Percentiles rank a stretch among this genome's conserved stretches.
phyloP scores from a whole-genome alignment of 345 rosid species.

The Lepidium sativum region DNA sequence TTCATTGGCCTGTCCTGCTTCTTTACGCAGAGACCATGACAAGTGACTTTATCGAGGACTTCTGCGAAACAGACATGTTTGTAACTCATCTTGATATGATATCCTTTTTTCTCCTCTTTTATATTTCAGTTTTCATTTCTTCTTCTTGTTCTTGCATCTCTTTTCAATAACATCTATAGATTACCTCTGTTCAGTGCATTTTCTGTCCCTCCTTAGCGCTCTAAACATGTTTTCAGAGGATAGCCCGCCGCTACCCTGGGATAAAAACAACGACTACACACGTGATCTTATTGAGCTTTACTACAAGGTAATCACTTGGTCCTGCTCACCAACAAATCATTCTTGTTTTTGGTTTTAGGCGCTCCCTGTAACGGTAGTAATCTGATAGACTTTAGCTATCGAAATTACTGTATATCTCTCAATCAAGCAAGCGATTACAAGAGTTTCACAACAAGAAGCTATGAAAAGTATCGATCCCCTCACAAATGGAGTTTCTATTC shows the following conservation, averaged over 20 bases:
- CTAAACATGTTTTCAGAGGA: conserved; percentile 75
- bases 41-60: conserved; percentile 85
- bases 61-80: conserved; percentile 79
- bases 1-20: conserved; percentile 90
- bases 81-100: conserved; percentile 77
- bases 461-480: too few relatives aligned
- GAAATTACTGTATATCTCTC: too few relatives aligned
- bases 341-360: neutral
- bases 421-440: too few relatives aligned
- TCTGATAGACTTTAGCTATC: too few relatives aligned
- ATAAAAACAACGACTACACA: conserved; percentile 50
- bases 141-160: neutral
- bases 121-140: neutral
- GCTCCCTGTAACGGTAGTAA: neutral
- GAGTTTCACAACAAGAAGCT: too few relatives aligned
- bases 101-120: conserved; percentile 39
- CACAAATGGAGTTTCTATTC: too few relatives aligned
- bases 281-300: conserved; percentile 69
- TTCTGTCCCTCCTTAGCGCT: conserved; percentile 46
- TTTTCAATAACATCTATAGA: neutral
- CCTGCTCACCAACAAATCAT: neutral
- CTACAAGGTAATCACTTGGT: conserved; percentile 55
- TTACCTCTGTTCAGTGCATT: neutral
- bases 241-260: conserved; percentile 73
- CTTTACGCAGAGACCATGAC: conserved; percentile 88